phyloP scores from a whole-genome alignment of 2,329 filamentous ascomycete species.

The Dactylonectria macrodidyma region DNA sequence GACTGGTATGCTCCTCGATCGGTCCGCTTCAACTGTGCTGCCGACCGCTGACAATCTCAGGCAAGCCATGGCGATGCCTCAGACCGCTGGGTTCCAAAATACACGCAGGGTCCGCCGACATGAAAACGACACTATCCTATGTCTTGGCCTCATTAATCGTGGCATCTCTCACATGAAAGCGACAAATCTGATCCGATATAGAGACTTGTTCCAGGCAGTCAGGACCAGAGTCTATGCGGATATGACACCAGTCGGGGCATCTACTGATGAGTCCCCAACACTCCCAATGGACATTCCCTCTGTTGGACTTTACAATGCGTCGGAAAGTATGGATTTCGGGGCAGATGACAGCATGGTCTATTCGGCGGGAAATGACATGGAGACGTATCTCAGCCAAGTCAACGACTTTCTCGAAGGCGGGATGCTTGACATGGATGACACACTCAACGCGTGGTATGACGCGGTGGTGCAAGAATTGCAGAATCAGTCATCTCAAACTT shows the following conservation, averaged over 20 bases:
- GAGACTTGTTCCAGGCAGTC: conserved; percentile 13
- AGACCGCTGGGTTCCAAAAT: background rate
- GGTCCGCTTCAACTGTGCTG: background rate
- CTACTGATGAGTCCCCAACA: background rate
- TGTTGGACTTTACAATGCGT: conserved; percentile 2
- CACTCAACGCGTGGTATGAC: conserved; percentile 23
- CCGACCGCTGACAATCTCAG: background rate
- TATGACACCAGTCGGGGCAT: background rate
- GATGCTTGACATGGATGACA: conserved; percentile 27
- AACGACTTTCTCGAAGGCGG: conserved; percentile 29
- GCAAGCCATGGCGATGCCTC: conserved; percentile 13
- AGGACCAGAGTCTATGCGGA: conserved; percentile 18
- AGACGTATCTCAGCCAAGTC: conserved; percentile 29
- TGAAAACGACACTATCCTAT: conserved; percentile 14
- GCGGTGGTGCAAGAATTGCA: conserved; percentile 14
- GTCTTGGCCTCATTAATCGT: conserved; percentile 12
- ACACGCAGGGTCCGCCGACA: conserved; percentile 11
- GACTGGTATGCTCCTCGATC: conserved; percentile 35
- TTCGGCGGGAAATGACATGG: conserved; percentile 17
- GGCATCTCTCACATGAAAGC: conserved; percentile 10
- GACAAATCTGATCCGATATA: conserved; percentile 1
- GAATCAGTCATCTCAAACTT: background rate
- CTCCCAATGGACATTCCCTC: background rate
- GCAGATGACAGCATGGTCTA: conserved; percentile 15
- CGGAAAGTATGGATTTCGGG: conserved; percentile 10